Base-by-base conservation (phyloP, 768 basidiomycete species). In the Russula compacta region DNA sequence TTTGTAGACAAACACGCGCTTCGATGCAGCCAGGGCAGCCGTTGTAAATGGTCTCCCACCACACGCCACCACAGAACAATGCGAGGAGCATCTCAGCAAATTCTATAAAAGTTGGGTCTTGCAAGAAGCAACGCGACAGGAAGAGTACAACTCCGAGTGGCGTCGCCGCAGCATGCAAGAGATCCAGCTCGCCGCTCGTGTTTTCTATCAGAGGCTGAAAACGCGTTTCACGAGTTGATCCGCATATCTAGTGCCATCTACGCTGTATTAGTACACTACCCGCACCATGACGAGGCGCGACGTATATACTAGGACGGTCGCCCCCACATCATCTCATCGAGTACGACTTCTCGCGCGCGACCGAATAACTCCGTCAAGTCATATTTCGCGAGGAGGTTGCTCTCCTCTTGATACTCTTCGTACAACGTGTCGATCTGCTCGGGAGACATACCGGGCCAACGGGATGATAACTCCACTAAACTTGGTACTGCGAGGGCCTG, bases 1-100 rank as follows among this genome's bases (percentile, higher is more conserved):
- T 29, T 29, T 61, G n/a, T 67, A 93, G 91, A 88, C 82, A 70
- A 93, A 93, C 69, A 76, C 79, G 10, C 84, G 90, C n/a, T 92
- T 91, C 69, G 83, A 89, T 69, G 76, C 79, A 9, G 88, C 83
- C 38, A 88, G 86, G 72, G 72, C 78, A 24, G 77, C 81, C 10
- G 74, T 83, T 21, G 75, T 90, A 12, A 69, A 76, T 9, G 77
- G 82, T 56, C 77, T 89, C 32, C 84, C 85, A 0, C 69, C 76
- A 9, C 71, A 76, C 2, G 74, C 81, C 8, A 75, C 81, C 0
- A 52, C 76, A 0, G 75, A 81, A 46, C 81, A 81, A 68, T 84
- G 79, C 67, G 89, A 92, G 70, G 72, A 74, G n/a, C 84, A 85
- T 0, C 75, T 92, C 29, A 85, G 87, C 17, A 79, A 79, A 44